Conservation (phyloP, 2,329 filamentous ascomycete species). For the Curvularia eragrostidis region DNA sequence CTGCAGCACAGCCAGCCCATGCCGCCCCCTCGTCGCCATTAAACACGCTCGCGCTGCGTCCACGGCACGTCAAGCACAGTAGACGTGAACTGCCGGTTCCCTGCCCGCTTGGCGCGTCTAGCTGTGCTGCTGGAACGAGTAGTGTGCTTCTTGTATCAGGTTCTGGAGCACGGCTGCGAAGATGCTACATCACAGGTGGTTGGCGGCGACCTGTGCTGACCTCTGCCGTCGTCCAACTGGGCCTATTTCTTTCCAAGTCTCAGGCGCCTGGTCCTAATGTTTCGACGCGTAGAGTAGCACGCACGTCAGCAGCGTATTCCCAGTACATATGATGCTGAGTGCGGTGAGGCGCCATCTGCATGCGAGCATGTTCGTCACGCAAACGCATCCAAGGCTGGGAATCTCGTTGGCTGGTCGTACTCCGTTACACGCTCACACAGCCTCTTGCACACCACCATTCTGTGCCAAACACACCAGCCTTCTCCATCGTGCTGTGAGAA, state of each 20-base stretch:
- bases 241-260: background rate
- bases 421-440: constrained; percentile 1
- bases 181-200: constrained; percentile 10
- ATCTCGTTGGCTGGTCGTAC: background rate
- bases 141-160: constrained; percentile 3
- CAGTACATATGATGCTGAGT: constrained; percentile 20
- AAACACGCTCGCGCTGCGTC: constrained; percentile 11
- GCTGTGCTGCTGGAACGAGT: constrained; percentile 10
- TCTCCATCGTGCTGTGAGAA: background rate
- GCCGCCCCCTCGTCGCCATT: background rate
- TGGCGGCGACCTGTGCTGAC: constrained; percentile 2
- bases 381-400: background rate
- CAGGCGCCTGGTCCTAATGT: constrained; percentile 18
- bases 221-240: background rate
- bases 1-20: constrained; percentile 3
- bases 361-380: constrained; percentile 22
- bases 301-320: constrained; percentile 16
- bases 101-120: constrained; percentile 15
- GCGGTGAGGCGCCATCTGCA: constrained; percentile 37
- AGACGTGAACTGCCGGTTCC: constrained; percentile 11
- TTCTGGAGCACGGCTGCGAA: constrained; percentile 5
- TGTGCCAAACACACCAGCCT: background rate
- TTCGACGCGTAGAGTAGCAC: constrained; percentile 29
- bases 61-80: background rate
- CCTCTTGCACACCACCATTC: background rate